Conservation (phyloP, 768 basidiomycete genomes). For the Tephrocybe sp. region DNA sequence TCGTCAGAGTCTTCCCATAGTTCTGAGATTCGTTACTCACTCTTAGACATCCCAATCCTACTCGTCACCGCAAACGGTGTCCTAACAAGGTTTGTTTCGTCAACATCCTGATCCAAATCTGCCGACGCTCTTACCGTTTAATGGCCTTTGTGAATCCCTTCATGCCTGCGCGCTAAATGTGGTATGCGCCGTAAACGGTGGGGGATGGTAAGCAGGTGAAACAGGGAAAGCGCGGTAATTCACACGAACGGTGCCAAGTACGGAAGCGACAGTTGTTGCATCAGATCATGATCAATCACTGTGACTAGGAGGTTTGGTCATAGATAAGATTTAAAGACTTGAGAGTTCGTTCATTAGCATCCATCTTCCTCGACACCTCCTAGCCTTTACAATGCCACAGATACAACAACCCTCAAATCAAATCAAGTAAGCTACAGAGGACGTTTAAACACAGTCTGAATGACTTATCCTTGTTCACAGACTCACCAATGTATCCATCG, state of each 20-base stretch:
- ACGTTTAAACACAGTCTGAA: not conserved
- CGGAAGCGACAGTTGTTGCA: not conserved
- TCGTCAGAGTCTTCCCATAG: not conserved
- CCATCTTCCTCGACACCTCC: conserved; percentile 4
- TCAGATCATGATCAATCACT: not conserved
- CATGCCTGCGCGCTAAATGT: conserved; percentile 39
- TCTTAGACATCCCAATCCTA: conserved; percentile 91
- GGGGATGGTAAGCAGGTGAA: conserved; percentile 4
- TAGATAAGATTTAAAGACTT: not conserved
- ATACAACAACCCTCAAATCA: conserved; percentile 89
- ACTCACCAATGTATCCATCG: conserved; percentile 95
- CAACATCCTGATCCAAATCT: conserved; percentile 33
- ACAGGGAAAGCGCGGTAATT: conserved; percentile 12
- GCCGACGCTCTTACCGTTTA: conserved; percentile 33
- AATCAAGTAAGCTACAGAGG: conserved; percentile 58
- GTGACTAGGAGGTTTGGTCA: not conserved
- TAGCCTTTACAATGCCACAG: conserved; percentile 34
- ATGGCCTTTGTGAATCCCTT: conserved; percentile 49
- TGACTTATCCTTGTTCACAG: conserved; percentile 37
- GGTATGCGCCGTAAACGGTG: not conserved
- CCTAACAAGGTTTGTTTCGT: conserved; percentile 34
- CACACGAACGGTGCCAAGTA: conserved; percentile 11
- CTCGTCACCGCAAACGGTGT: conserved; percentile 89
- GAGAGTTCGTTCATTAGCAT: conserved; percentile 2
- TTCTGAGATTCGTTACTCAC: conserved; percentile 40